Base-by-base conservation (phyloP, 2,329 filamentous ascomycete species). In the Aspergillus udagawae region DNA sequence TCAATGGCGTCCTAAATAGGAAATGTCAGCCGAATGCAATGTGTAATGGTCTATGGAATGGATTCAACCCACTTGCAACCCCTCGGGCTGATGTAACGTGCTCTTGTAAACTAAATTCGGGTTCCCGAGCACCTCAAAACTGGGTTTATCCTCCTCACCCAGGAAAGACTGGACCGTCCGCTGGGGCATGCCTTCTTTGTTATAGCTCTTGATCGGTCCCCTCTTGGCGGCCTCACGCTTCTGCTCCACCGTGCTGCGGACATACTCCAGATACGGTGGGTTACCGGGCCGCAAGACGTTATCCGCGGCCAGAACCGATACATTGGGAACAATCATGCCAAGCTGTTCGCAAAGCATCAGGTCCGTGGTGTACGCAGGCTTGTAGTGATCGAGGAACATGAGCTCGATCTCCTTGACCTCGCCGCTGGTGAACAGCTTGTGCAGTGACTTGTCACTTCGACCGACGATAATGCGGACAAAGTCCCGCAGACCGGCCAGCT, bases 361-460 rank as follows among this genome's bases (percentile, higher is more conserved):
- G 65, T 94, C 91, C 0, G 83, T 81, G 0, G 83, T 84, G 70
- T 93, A 94, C 0, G 86, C 83, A 0, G 88, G 87, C 73, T 93
- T 92, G 73, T 88, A 87, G 71, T 94, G 90, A 66, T 94, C 91
- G 38, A 94, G 76, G 71, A 94, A 93, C 72, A 92, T 77, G 42
- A 92, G 74, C 64, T 91, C 88, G 58, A 92, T 83, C 49, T 81
- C 79, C 25, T 78, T 73, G 25, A 92, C 70, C 4, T 70, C 66
- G 0, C 84, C 84, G 3, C 77, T 71, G 1, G 75, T 66, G 60
- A 85, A 79, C 4, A 93, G 77, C 4, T 83, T 81, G 51, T 81
- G 79, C 49, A 93, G 78, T 0, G 85, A 86, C n/a, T 80, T 78
- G 58, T 87, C 83, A 62, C 87, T 89, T 3, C 85, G 79, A 3